Percentiles rank a stretch among this genome's conserved stretches.
Conservation (phyloP, 176 grass and related monocot genomes). For the Poa annua region DNA sequence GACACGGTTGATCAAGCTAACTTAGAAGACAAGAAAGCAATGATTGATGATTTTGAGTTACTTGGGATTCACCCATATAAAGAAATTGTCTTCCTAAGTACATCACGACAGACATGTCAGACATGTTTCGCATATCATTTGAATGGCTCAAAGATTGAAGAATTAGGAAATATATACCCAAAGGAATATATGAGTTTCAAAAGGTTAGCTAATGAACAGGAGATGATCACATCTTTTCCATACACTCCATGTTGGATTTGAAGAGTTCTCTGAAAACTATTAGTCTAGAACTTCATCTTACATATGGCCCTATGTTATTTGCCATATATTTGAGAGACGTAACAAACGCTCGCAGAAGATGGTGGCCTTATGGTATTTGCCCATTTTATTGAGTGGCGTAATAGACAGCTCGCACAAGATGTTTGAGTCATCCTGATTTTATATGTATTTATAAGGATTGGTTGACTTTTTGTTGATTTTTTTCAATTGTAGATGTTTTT, state of each 20-base stretch:
- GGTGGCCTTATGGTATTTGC: not conserved
- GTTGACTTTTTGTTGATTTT: not conserved
- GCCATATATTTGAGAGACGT: not conserved
- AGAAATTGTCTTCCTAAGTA: constrained; percentile 4
- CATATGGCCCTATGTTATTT: not conserved
- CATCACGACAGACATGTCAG: not conserved
- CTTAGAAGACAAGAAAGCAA: not conserved
- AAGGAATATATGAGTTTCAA: not conserved
- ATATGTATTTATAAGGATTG: not conserved
- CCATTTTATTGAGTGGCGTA: not conserved
- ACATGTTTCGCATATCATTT: not conserved
- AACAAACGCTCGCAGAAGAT: not conserved
- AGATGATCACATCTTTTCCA: not conserved
- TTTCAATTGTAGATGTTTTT: not conserved
- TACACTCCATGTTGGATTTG: constrained; percentile 27
- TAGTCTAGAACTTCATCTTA: not conserved
- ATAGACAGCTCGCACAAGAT: not conserved
- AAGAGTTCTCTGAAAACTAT: not conserved
- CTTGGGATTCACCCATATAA: not conserved
- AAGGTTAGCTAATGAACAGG: not conserved
- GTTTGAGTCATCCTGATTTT: not conserved
- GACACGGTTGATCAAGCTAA: not conserved
- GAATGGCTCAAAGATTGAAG: not conserved
- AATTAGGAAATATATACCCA: not conserved
- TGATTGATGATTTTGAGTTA: not conserved